phyloP scores from a whole-genome alignment of 352 stramenopile species.

The Pythium periplocum region DNA sequence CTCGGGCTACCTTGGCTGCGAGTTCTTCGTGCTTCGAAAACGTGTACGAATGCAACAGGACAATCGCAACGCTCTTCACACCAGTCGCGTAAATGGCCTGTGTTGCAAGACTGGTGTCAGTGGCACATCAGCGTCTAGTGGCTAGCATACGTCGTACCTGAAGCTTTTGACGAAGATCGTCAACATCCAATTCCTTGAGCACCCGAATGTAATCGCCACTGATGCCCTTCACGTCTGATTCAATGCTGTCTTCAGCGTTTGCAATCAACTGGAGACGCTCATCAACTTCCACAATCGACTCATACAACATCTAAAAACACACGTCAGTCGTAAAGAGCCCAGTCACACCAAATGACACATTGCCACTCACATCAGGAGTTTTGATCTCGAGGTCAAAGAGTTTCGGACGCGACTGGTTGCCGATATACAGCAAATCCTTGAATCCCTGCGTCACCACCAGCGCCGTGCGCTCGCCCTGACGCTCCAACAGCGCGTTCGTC shows the following conservation, averaged over 20 bases:
- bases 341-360: slow-evolving; percentile 4
- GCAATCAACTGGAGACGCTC: slow-evolving; percentile 93
- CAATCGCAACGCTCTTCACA: slow-evolving; percentile 93
- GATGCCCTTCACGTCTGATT: slow-evolving; percentile 68
- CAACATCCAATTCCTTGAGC: slow-evolving; percentile 74
- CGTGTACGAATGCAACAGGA: slow-evolving; percentile 95
- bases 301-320: slow-evolving; percentile 89
- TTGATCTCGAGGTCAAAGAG: slow-evolving; percentile 97
- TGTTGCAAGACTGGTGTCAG: not conserved
- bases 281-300: slow-evolving; percentile 95
- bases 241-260: slow-evolving; percentile 47
- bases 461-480: slow-evolving; percentile 92
- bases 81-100: slow-evolving; percentile 66
- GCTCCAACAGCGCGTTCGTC: slow-evolving; percentile 98
- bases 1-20: slow-evolving; percentile 83
- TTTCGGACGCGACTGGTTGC: slow-evolving; percentile 96
- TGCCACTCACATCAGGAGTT: slow-evolving; percentile 61
- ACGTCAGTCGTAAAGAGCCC: slow-evolving; percentile 15
- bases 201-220: slow-evolving; percentile 89
- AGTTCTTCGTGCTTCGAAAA: slow-evolving; percentile 92
- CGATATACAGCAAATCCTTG: slow-evolving; percentile 96
- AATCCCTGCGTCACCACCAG: slow-evolving; percentile 96
- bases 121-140: not conserved
- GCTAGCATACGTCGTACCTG: slow-evolving; percentile 23
- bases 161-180: slow-evolving; percentile 76